Evolutionary conservation across 495 filamentous ascomycete genomes (phyloP).

Genomic region (Annulohypoxylon maeteangense): DNA sequence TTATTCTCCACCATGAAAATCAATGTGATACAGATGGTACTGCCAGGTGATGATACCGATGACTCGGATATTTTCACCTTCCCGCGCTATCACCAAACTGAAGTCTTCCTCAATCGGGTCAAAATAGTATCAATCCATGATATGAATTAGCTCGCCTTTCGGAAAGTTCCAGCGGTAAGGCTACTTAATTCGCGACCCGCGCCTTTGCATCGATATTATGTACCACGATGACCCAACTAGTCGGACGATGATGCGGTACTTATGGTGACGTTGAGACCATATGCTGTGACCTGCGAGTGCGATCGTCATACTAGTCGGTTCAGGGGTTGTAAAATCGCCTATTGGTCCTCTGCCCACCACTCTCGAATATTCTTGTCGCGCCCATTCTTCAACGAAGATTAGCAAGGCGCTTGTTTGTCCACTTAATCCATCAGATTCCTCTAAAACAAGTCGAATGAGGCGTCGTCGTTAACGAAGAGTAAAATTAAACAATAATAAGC

Average conservation of each 20-base stretch:
- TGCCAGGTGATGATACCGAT: neutral
- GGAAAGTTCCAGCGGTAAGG: slow-evolving; percentile 9
- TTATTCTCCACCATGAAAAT: neutral
- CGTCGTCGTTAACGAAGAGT: slow-evolving; percentile 2
- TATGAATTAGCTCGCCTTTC: neutral
- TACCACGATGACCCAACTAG: neutral
- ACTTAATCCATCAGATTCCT: slow-evolving; percentile 9
- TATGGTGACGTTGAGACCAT: neutral
- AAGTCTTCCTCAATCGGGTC: neutral
- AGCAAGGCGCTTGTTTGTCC: slow-evolving; percentile 24
- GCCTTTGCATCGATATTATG: slow-evolving; percentile 3
- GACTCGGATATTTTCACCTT: slow-evolving; percentile 31
- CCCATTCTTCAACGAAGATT: slow-evolving; percentile 6
- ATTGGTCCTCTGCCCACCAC: slow-evolving; percentile 17
- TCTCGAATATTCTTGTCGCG: slow-evolving; percentile 15
- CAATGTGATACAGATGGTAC: slow-evolving; percentile 14
- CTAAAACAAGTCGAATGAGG: slow-evolving; percentile 12
- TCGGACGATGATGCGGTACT: slow-evolving; percentile 21
- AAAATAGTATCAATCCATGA: too few relatives aligned
- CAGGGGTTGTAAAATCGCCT: slow-evolving; percentile 22
- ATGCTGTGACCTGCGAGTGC: neutral
- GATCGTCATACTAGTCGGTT: slow-evolving; percentile 23
- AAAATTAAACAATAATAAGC: slow-evolving; percentile 9
- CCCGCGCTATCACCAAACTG: slow-evolving; percentile 13
- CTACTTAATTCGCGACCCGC: neutral